phyloP scores from a whole-genome alignment of 2,329 filamentous ascomycete species.

The Esteya vermicola region DNA sequence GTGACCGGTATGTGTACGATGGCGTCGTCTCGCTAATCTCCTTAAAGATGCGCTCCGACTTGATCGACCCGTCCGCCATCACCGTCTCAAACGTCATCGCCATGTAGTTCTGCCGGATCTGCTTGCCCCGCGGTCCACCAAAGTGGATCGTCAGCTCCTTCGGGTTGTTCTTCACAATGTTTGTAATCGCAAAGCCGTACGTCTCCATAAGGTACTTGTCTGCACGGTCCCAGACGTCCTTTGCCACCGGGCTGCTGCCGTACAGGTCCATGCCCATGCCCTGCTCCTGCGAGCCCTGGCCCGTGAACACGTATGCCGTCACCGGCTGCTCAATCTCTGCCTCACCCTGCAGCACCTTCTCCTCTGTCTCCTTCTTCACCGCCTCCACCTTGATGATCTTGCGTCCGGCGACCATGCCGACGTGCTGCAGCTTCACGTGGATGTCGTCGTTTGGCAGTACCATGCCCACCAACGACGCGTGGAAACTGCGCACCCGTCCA shows the following conservation, averaged over 20 bases:
- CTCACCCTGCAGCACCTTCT: conserved; percentile 89
- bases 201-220: conserved; percentile 98
- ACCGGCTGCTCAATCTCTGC: conserved; percentile 96
- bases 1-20: conserved; percentile 94
- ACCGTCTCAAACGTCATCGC: conserved; percentile 99
- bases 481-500: conserved; percentile 92
- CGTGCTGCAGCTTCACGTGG: conserved; percentile 87
- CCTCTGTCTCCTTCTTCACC: conserved; percentile 87
- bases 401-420: conserved; percentile 93
- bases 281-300: conserved; percentile 95
- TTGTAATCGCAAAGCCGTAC: conserved; percentile 95
- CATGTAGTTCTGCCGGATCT: conserved; percentile 98
- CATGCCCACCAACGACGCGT: conserved; percentile 95
- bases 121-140: conserved; percentile 89
- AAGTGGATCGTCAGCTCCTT: conserved; percentile 98
- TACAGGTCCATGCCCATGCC: conserved; percentile 99
- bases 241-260: conserved; percentile 80
- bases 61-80: conserved; percentile 76
- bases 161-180: conserved; percentile 99
- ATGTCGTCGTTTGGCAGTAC: conserved; percentile 93
- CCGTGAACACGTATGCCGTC: conserved; percentile 94
- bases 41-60: conserved; percentile 99
- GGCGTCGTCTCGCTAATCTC: conserved; percentile 85
- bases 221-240: conserved; percentile 94
- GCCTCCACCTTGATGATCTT: conserved; percentile 99